Percentiles rank a stretch among this genome's conserved stretches.
phyloP scores from a whole-genome alignment of 768 basidiomycete genomes.

The Auricularia heimuer region DNA sequence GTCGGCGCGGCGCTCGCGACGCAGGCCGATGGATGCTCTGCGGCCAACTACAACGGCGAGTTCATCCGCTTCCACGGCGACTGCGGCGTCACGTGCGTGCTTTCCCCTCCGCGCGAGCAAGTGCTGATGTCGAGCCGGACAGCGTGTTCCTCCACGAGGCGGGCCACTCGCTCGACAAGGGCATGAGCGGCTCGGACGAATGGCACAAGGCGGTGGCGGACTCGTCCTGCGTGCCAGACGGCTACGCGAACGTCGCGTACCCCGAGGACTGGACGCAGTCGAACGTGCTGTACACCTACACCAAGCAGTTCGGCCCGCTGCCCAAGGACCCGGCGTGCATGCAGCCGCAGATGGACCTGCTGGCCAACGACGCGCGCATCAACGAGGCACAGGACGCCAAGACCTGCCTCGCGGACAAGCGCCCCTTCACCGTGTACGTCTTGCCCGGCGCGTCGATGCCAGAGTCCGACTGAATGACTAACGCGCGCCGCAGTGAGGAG shows the following conservation, averaged over 20 bases:
- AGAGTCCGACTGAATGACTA: background rate
- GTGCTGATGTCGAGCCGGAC: background rate
- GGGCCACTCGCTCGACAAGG: background rate
- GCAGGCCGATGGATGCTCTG: background rate
- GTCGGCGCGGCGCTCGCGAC: background rate
- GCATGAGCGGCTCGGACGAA: background rate
- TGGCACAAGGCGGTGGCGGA: background rate
- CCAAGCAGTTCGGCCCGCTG: background rate
- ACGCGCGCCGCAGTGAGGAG: background rate
- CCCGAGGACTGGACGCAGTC: background rate
- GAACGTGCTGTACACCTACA: background rate
- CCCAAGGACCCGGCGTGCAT: background rate
- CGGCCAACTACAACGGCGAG: background rate
- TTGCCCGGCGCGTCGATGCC: background rate
- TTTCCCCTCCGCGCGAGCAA: background rate
- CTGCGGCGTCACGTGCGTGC: background rate
- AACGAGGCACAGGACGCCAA: background rate
- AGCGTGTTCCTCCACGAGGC: background rate
- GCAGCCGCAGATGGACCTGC: background rate
- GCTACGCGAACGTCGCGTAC: background rate
- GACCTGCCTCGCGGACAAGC: background rate
- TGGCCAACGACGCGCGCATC: background rate
- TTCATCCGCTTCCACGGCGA: constrained; percentile 1
- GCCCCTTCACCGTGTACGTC: background rate
- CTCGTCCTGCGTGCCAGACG: background rate